Percentiles rank a stretch among this genome's conserved stretches.
These are phyloP conservation scores for Mariannaea elegans DNA, from an alignment of 2,329 filamentous ascomycete species.

Conservation along the genomic window DNA sequence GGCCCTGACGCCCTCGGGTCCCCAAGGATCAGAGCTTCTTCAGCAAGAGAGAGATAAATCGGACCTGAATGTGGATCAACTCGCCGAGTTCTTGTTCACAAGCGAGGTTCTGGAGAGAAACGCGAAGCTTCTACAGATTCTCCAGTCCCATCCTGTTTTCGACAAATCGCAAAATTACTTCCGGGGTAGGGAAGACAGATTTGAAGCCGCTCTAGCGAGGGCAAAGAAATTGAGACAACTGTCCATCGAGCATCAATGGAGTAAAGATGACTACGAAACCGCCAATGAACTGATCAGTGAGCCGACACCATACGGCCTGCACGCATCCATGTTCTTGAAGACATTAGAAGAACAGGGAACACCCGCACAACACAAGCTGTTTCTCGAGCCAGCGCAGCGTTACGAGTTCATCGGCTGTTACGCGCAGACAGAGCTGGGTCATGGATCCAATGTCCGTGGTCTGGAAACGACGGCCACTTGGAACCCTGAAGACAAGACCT, in stretches of 20 bases:
- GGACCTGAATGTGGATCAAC: constrained; percentile 71
- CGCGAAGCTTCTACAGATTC: constrained; percentile 67
- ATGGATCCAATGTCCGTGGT: constrained; percentile 79
- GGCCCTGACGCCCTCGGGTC: constrained; percentile 57
- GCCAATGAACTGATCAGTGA: constrained; percentile 78
- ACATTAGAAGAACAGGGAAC: constrained; percentile 77
- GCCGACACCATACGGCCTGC: constrained; percentile 77
- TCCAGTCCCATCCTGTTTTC: constrained; percentile 74
- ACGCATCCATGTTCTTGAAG: constrained; percentile 61
- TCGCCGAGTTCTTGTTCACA: constrained; percentile 75
- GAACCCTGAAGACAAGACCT: constrained; percentile 78
- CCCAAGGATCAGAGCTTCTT: constrained; percentile 75
- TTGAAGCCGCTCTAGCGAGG: constrained; percentile 74
- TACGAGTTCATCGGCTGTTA: constrained; percentile 83
- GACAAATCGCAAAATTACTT: constrained; percentile 84
- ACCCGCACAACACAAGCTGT: constrained; percentile 77
- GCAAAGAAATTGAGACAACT: constrained; percentile 76
- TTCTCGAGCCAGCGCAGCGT: constrained; percentile 72
- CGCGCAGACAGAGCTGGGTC: constrained; percentile 82
- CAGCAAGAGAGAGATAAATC: constrained; percentile 73
- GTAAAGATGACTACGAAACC: constrained; percentile 66
- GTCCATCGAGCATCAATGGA: constrained; percentile 74
- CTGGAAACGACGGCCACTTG: constrained; percentile 78
- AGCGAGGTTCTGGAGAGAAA: constrained; percentile 70
- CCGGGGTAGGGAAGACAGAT: constrained; percentile 72